These are phyloP conservation scores for Leishmania lainsoni DNA, from an alignment of 208 protist genomes.

Conservation along the genomic window DNA sequence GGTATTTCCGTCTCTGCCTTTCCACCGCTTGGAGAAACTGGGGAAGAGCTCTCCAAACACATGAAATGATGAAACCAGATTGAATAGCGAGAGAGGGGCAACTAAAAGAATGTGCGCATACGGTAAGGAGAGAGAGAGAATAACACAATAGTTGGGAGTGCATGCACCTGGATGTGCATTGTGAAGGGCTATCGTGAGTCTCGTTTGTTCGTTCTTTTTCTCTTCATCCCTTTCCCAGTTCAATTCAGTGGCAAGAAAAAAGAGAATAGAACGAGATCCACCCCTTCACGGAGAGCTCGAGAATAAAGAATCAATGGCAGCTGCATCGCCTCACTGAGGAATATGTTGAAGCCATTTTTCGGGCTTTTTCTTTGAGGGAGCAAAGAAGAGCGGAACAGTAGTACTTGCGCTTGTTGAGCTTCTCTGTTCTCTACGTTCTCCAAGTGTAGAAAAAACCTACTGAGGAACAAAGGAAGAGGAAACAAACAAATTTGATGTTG, in stretches of 20 bases:
- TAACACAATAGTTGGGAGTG: background rate
- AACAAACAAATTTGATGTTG: background rate
- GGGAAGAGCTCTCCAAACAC: background rate
- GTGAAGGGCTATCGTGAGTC: background rate
- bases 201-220: background rate
- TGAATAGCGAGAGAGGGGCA: background rate
- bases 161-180: background rate
- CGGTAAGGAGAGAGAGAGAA: background rate
- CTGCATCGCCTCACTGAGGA: background rate
- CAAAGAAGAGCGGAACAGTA: background rate
- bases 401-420: background rate
- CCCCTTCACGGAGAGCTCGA: background rate
- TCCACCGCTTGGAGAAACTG: background rate
- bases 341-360: background rate
- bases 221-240: background rate
- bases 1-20: background rate
- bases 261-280: background rate
- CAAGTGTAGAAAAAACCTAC: background rate
- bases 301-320: background rate
- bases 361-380: background rate
- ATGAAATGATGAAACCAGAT: background rate
- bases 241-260: background rate
- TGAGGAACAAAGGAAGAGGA: background rate
- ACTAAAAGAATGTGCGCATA: background rate
- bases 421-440: background rate